Conservation (phyloP, 106 monocot species). For the Triglochin maritima region DNA sequence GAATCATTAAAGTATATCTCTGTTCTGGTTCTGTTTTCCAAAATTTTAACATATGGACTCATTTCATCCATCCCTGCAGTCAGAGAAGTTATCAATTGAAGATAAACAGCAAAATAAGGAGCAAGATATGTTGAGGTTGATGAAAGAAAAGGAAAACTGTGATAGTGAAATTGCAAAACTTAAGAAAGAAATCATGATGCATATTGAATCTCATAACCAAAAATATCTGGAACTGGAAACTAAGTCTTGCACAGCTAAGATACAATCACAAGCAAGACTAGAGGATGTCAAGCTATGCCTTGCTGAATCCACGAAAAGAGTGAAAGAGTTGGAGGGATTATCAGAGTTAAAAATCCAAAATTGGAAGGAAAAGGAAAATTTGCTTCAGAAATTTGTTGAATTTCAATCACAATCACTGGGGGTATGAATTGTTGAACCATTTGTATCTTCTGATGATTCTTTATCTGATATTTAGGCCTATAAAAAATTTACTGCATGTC, state of each 20-base stretch:
- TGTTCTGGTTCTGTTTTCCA: background rate
- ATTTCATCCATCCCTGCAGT: slow-evolving; percentile 22
- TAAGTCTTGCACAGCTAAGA: slow-evolving; percentile 22
- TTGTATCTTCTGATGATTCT: background rate
- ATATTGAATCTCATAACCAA: slow-evolving; percentile 39
- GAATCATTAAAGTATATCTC: background rate
- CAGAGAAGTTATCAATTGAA: slow-evolving; percentile 50
- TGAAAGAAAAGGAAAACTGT: slow-evolving; percentile 64
- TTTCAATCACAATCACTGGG: slow-evolving; percentile 43
- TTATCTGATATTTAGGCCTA: background rate
- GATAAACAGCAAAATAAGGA: slow-evolving; percentile 56
- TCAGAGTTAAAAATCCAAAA: slow-evolving; percentile 44
- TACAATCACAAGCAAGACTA: slow-evolving; percentile 29
- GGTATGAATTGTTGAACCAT: slow-evolving; percentile 29
- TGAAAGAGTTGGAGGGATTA: slow-evolving; percentile 40
- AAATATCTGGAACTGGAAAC: slow-evolving; percentile 31
- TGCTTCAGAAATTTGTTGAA: slow-evolving; percentile 42
- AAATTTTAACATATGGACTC: background rate
- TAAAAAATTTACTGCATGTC: background rate
- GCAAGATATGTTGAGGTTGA: slow-evolving; percentile 40
- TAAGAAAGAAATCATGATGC: slow-evolving; percentile 43
- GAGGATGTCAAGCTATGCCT: slow-evolving; percentile 45
- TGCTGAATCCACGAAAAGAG: slow-evolving; percentile 41
- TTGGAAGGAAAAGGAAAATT: slow-evolving; percentile 61
- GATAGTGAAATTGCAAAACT: slow-evolving; percentile 48